Evolutionary conservation across 176 grass and related monocot genomes (phyloP), one percentile per base, ranked within the genome.

Genomic region (Paspalum notatum): DNA sequence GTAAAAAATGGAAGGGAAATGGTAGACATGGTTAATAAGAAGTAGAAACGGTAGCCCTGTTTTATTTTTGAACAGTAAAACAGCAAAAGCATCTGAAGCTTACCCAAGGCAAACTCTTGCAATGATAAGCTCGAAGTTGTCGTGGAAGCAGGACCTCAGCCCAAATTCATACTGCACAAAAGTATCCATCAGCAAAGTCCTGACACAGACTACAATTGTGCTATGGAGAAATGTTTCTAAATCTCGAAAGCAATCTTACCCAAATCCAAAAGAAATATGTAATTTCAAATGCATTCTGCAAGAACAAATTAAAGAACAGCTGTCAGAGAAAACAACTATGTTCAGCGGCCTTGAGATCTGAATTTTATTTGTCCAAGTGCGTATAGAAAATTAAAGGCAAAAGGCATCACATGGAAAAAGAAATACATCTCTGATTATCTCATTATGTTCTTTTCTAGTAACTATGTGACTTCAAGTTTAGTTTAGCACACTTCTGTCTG

Each of bases 271-370:
- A 85, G 80, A 97, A 97, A 77, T 91, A 91, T 51, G 83, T 89
- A 51, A 97, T 85, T 79, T 97, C 90, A 61, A 97, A 97, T 8
- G 88, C 93, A 89, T 97, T 97, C 93, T 97, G 88, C 77, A 83
- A 72, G 18, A 43, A 77, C 3, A 80, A 62, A 62, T 62, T 32
- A 62, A 81, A 38, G 40, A 79, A 41, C 12, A 77, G 37, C 12
- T 51, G 71, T 85, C 43, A 88, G 39, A 56, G 72, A 53, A 40
- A 55, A 49, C 47, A 66, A 12, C 20, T 21, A 48, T 25, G 58
- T 59, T 75, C n/a, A 55, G 18, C 66, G 75, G n/a, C 6, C 9
- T 79, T 77, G 10, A 22, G 52, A 42, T 14, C 81, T 74, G 14
- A 68, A 38, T 54, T 55, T 56, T 3, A 27, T 58, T 39, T 60